Base-by-base conservation (phyloP, 495 filamentous ascomycete species). In the Tuber melanosporum region DNA sequence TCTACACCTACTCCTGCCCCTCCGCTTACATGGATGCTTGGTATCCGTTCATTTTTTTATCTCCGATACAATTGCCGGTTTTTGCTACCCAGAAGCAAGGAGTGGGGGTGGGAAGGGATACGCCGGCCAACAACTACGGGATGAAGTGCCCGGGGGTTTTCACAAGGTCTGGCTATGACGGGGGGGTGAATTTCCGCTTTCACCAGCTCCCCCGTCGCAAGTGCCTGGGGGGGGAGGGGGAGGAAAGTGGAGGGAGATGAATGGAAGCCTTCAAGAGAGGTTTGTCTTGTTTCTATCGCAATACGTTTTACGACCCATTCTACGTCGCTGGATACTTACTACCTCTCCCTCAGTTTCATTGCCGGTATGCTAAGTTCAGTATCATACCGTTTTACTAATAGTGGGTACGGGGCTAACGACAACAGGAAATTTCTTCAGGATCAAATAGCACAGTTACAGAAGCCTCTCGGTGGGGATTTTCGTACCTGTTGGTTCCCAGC, bases 401-500 rank as follows among this genome's bases (percentile, higher is more conserved):
- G 39, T 5, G 1, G 47, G 6, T 52, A 7, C 20, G 3, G 20
- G 47, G 22, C 47, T 7, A 10, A n/a, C 20, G 19, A 52, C 6
- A 7, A 6, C 47, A 52, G 20, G 22, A 6, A 9, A 52, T 52
- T 6, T 0, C 47, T 52, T 52, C 20, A 52, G 6, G 20, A 47
- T 47, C 69, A 32, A 47, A 71, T 43, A 41, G n/a, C 22, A 49
- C 45, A 52, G 39, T 41, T 41, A 41, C 39, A 36, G 26, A 46
- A 12, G 41, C 15, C 41, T 52, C 49, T 66, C 41, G 75, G 77
- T 76, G 73, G 70, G 79, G 79, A 69, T 76, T 72, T 49, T 80
- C 74, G 36, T 80, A 80, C 32, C 73, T 75, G 86, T 49, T 89
- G 88, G 75, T 88, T 89, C 74, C 85, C 89, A 0, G 72, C 89